A percentile compares a stretch with the other conserved stretches of the same genome.
phyloP scores from a whole-genome alignment of 306 rosid species.

The Cucurbita argyrosperma region DNA sequence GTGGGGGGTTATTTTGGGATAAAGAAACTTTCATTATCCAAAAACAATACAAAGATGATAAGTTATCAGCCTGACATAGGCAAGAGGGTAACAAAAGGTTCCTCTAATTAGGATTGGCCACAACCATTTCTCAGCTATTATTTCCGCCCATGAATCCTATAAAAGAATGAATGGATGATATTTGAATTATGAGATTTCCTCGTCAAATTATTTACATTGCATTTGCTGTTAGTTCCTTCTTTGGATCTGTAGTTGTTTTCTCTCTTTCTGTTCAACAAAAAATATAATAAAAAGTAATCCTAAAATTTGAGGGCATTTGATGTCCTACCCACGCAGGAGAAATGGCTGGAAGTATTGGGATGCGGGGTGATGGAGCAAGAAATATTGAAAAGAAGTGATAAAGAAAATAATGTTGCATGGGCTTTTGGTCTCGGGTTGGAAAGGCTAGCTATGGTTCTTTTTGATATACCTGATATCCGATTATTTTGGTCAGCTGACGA shows the following conservation, averaged over 20 bases:
- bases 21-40: not conserved
- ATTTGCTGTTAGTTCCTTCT: not conserved
- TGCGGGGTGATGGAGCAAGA: slow-evolving; percentile 97
- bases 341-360: slow-evolving; percentile 96
- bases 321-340: slow-evolving; percentile 31
- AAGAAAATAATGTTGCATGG: slow-evolving; percentile 75
- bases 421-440: slow-evolving; percentile 98
- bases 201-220: not conserved
- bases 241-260: not conserved
- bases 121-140: not conserved
- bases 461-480: slow-evolving; percentile 93
- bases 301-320: not conserved
- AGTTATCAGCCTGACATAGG: too few relatives aligned
- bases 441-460: slow-evolving; percentile 94
- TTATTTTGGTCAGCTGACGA: slow-evolving; percentile 89
- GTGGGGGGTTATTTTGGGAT: not conserved
- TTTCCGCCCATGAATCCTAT: not conserved
- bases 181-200: not conserved
- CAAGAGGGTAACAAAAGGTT: not conserved
- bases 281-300: not conserved
- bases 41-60: too few relatives aligned
- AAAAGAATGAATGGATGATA: not conserved
- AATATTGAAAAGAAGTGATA: slow-evolving; percentile 68
- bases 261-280: not conserved
- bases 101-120: not conserved